phyloP scores from a whole-genome alignment of 768 basidiomycete species.

The Lentinula sp. region DNA sequence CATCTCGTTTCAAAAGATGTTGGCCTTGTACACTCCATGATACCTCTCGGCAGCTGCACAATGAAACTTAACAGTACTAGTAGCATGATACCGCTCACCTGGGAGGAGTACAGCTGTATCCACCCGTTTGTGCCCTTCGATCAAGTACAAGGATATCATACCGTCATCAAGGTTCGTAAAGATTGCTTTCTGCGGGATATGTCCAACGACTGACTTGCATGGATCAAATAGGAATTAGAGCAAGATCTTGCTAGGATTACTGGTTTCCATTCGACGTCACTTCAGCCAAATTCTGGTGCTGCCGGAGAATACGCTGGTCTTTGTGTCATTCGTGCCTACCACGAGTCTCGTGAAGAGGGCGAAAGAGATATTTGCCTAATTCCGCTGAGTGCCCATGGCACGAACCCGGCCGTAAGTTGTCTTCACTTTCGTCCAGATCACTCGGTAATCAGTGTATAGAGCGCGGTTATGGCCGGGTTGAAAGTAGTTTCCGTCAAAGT shows the following conservation, averaged over 20 bases:
- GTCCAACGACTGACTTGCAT: neutral
- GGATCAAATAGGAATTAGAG: constrained; percentile 68
- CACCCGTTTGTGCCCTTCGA: constrained; percentile 92
- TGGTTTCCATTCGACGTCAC: constrained; percentile 90
- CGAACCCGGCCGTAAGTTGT: constrained; percentile 80
- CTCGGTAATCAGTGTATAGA: constrained; percentile 37
- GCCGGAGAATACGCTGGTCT: constrained; percentile 98
- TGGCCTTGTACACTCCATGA: constrained; percentile 93
- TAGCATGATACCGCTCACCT: constrained; percentile 94
- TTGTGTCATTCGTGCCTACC: constrained; percentile 89
- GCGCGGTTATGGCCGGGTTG: constrained; percentile 94
- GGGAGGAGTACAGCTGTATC: constrained; percentile 84
- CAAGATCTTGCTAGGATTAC: constrained; percentile 89
- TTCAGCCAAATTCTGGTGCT: constrained; percentile 99
- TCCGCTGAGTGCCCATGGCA: constrained; percentile 95
- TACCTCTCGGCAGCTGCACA: constrained; percentile 90
- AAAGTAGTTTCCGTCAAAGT: constrained; percentile 97
- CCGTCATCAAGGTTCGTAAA: constrained; percentile 65
- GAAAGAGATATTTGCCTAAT: constrained; percentile 91
- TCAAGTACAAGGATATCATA: constrained; percentile 83
- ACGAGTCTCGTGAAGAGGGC: constrained; percentile 79
- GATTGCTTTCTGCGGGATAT: neutral
- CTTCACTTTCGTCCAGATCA: neutral
- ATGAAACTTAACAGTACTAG: constrained; percentile 99
- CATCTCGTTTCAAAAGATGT: constrained; percentile 93